phyloP scores from a whole-genome alignment of 176 grass and related monocot genomes.

The Cenchrus americanus region DNA sequence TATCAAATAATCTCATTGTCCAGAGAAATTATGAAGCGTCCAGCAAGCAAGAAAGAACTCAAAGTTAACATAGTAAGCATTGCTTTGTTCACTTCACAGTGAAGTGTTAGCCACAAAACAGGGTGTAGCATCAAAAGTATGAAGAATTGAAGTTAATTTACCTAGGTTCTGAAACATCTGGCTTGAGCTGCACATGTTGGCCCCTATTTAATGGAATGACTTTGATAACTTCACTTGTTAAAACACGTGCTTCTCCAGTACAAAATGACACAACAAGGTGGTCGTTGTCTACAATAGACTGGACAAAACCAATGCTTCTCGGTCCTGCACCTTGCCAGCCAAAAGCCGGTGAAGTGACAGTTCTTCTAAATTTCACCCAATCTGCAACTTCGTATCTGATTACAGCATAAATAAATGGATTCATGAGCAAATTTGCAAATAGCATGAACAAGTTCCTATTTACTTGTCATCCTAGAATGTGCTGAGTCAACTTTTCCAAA shows the following conservation, averaged over 20 bases:
- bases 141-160: slow-evolving; percentile 47
- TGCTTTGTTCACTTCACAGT: slow-evolving; percentile 36
- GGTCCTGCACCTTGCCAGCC: slow-evolving; percentile 93
- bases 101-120: slow-evolving; percentile 11
- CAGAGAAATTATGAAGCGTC: slow-evolving; percentile 27
- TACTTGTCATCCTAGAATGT: background rate
- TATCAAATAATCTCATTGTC: background rate
- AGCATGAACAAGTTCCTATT: background rate
- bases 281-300: slow-evolving; percentile 69
- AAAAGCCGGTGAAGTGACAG: slow-evolving; percentile 64
- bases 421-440: slow-evolving; percentile 34
- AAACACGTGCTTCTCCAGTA: slow-evolving; percentile 90
- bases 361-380: slow-evolving; percentile 99
- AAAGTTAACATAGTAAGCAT: slow-evolving; percentile 14
- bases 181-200: slow-evolving; percentile 95
- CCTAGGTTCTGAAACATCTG: slow-evolving; percentile 85
- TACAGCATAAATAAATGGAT: slow-evolving; percentile 46
- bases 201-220: slow-evolving; percentile 97
- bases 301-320: slow-evolving; percentile 96
- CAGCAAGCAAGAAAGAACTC: background rate
- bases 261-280: slow-evolving; percentile 93
- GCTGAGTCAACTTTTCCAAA: background rate
- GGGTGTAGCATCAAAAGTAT: slow-evolving; percentile 8
- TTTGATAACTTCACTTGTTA: slow-evolving; percentile 90
- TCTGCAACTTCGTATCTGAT: slow-evolving; percentile 83